Conservation (phyloP, 164 flowering plant genomes). For the Hamamelis virginiana region DNA sequence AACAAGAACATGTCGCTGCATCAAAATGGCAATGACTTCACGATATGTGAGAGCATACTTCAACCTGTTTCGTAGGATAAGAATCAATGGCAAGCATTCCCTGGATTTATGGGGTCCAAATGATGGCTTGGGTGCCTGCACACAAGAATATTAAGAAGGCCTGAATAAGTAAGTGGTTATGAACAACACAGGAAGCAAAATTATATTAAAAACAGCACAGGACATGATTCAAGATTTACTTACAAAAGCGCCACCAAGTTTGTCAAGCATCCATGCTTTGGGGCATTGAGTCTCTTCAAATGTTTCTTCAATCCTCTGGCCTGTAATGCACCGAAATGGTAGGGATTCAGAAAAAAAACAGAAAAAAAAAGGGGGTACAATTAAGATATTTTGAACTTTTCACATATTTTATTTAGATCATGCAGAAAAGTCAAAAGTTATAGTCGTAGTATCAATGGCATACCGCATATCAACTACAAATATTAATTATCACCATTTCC, state of each 20-base stretch:
- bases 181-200: no score
- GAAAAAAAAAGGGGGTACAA: no score
- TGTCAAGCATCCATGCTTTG: slow-evolving; percentile 45
- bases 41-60: slow-evolving; percentile 57
- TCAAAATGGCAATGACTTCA: slow-evolving; percentile 55
- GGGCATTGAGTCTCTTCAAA: slow-evolving; percentile 47
- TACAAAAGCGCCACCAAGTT: slow-evolving; percentile 43
- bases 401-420: no score
- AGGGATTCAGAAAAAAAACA: no score
- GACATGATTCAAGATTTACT: slow-evolving; percentile 4
- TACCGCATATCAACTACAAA: no score
- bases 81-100: slow-evolving; percentile 62
- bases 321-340: no score
- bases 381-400: no score
- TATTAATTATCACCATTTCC: no score
- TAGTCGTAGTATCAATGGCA: no score
- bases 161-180: background rate
- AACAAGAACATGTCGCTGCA: slow-evolving; percentile 58
- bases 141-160: background rate
- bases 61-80: no score
- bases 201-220: background rate
- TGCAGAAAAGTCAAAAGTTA: no score
- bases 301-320: slow-evolving; percentile 46
- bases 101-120: slow-evolving; percentile 69
- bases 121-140: slow-evolving; percentile 68